Conservation (phyloP, 768 basidiomycete genomes). For the Gloeophyllum trabeum region DNA sequence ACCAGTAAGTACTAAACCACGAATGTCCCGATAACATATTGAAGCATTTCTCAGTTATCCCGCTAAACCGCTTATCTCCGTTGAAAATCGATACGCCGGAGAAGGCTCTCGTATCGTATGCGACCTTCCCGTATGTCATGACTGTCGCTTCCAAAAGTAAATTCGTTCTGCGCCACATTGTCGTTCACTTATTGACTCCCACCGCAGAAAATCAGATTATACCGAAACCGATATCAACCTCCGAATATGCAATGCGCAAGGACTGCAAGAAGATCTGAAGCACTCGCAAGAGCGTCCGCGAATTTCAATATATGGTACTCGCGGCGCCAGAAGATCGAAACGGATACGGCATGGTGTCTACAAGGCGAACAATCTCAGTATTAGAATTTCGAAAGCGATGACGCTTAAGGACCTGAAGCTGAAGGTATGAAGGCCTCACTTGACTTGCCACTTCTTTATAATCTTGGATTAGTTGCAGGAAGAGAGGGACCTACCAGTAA, state of each 20-base stretch:
- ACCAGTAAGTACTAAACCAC: constrained; percentile 33
- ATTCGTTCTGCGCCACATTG: too few species aligned
- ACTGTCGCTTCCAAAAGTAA: constrained; percentile 54
- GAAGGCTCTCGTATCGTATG: constrained; percentile 28
- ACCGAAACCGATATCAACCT: too few species aligned
- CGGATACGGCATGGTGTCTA: constrained; percentile 52
- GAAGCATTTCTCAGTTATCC: constrained; percentile 33
- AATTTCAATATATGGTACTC: constrained; percentile 3
- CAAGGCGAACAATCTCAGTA: constrained; percentile 33
- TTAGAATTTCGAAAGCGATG: constrained; percentile 51
- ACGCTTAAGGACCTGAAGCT: constrained; percentile 75
- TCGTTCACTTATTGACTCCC: too few species aligned
- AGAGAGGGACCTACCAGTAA: constrained; percentile 55
- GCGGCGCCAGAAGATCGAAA: constrained; percentile 47
- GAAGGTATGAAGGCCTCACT: constrained; percentile 29
- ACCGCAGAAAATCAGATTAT: background rate
- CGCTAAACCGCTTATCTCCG: constrained; percentile 39
- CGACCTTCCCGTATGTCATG: constrained; percentile 43
- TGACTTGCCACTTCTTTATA: background rate
- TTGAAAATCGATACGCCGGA: constrained; percentile 25
- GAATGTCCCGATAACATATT: background rate
- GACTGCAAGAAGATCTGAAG: too few species aligned
- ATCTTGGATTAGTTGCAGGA: constrained; percentile 41
- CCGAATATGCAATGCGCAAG: too few species aligned
- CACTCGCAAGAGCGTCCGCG: too few species aligned